A percentile compares a stretch with the other conserved stretches of the same genome.
Conservation (phyloP, 768 basidiomycete species). For the Imleria badia region DNA sequence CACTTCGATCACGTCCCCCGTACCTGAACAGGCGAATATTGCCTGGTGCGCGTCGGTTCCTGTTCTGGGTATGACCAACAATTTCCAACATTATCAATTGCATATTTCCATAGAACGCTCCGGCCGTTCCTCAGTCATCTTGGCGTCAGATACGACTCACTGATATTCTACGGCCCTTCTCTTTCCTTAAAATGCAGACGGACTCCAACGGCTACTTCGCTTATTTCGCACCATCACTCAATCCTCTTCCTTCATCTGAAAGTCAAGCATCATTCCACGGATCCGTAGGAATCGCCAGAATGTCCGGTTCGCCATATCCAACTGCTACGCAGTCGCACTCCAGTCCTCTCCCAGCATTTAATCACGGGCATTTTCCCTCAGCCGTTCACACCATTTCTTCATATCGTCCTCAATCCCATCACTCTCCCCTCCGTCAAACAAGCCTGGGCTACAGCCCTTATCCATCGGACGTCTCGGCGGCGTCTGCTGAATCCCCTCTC, state of each 20-base stretch:
- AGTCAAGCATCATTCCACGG: conserved; percentile 1
- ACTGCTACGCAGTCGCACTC: conserved; percentile 19
- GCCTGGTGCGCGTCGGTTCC: conserved; percentile 32
- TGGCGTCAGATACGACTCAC: conserved; percentile 23
- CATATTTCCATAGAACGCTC: conserved; percentile 36
- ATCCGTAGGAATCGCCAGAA: conserved; percentile 19
- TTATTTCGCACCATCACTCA: conserved; percentile 22
- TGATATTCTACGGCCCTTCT: conserved; percentile 13
- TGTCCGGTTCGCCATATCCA: conserved; percentile 26
- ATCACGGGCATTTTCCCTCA: conserved; percentile 23
- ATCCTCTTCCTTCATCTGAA: conserved; percentile 15
- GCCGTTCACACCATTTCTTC: conserved; percentile 13
- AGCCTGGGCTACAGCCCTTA: conserved; percentile 35
- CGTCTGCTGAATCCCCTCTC: conserved; percentile 39
- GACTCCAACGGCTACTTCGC: conserved; percentile 22
- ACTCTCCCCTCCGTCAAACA: conserved; percentile 13
- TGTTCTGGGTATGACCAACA: conserved; percentile 33
- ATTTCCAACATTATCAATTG: conserved; percentile 37
- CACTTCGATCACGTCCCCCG: conserved; percentile 33
- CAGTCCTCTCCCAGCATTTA: conserved; percentile 12
- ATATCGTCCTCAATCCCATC: conserved; percentile 20
- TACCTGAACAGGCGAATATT: conserved; percentile 31
- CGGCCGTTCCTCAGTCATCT: conserved; percentile 26
- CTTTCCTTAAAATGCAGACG: conserved; percentile 31
- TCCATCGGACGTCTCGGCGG: conserved; percentile 36